Evolutionary conservation across 805 yeast species (phyloP), one percentile per base, ranked within the genome.

Genomic region (Lachancea meyersii): DNA sequence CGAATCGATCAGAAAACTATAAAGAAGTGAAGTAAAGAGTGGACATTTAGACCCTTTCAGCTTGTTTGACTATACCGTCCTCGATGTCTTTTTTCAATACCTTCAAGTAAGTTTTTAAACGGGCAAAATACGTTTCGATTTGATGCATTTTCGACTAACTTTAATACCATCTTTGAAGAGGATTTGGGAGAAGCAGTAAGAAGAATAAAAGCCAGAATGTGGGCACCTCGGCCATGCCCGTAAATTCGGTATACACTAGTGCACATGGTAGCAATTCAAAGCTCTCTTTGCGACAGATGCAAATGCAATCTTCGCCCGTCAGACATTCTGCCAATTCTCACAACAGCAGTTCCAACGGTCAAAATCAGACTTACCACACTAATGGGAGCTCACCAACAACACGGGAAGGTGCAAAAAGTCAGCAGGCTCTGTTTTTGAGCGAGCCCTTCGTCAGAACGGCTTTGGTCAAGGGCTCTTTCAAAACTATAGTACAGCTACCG

Each of bases 371-470:
- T 48, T 45, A 13, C 34, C 41, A 27, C 7, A 17, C 28, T 17
- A 34, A 22, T n/a, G 19, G 28, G 10, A 18, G 28, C 6, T n/a
- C 28, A 4, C 11, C 28, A 9, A 28, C 13, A 22, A 16, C 14
- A 23, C 37, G 22, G 10, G 59, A 59, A 26, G 48, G 54, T 22
- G 48, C 62, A 17, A 55, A 50, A 18, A 49, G 59, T 6, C 59
- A 58, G 39, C 62, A 63, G 39, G 38, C 54, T 1, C 60, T 93
- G 43, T 93, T 89, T 57, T 61, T 93, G 51, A 81, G 93, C 57
- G 96, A 89, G 53, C 97, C 97, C 11, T 93, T 85, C 61, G 93
- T 89, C 4, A 81, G 89, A 48, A 86, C 97, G 0, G 95, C 97
- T 0, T 69, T 93, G 27, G 98, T 94, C 16, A 93, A 91, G 59